A percentile compares a stretch with the other conserved stretches of the same genome.
These are phyloP conservation scores for Emmonsiellopsis sp. DNA, from an alignment of 2,329 filamentous ascomycete genomes.

Conservation along the genomic window DNA sequence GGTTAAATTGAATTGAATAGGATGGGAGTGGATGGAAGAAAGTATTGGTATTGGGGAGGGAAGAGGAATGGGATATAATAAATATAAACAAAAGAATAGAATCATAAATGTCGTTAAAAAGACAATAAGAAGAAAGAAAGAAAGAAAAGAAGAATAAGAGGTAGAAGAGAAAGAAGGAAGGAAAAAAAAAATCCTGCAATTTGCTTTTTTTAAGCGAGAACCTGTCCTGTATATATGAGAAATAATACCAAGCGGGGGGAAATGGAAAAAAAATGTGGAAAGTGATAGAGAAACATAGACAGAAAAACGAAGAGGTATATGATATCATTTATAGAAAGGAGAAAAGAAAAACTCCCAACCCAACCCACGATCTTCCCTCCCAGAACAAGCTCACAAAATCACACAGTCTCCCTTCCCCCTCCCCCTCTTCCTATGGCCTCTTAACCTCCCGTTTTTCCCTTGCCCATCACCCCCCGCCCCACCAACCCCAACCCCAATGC, in stretches of 20 bases:
- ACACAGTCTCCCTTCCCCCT: conserved; percentile 24
- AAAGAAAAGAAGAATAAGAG: conserved; percentile 11
- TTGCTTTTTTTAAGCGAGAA: conserved; percentile 1
- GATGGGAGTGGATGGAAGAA: not conserved
- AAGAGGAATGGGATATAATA: not conserved
- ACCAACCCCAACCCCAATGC: conserved; percentile 16
- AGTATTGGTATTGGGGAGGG: not conserved
- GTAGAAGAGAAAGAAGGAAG: conserved; percentile 17
- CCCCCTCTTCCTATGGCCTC: conserved; percentile 18
- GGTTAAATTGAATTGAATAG: no score
- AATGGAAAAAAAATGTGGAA: not conserved
- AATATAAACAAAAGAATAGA: not conserved
- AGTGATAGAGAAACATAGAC: not conserved
- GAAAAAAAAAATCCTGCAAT: conserved; percentile 2
- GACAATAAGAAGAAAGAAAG: not conserved
- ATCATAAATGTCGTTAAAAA: not conserved
- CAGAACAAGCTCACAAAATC: conserved; percentile 14
- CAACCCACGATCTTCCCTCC: not conserved
- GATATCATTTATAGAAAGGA: not conserved
- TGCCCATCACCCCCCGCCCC: conserved; percentile 28
- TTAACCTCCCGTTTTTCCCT: conserved; percentile 26
- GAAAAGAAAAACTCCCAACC: not conserved
- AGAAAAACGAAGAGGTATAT: not conserved
- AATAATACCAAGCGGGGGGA: not conserved
- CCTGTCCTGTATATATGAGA: not conserved